Percentiles rank a stretch among this genome's conserved stretches.
These are phyloP conservation scores for Populus hybrid DNA, from an alignment of 441 rosid species.

Conservation along the genomic window DNA sequence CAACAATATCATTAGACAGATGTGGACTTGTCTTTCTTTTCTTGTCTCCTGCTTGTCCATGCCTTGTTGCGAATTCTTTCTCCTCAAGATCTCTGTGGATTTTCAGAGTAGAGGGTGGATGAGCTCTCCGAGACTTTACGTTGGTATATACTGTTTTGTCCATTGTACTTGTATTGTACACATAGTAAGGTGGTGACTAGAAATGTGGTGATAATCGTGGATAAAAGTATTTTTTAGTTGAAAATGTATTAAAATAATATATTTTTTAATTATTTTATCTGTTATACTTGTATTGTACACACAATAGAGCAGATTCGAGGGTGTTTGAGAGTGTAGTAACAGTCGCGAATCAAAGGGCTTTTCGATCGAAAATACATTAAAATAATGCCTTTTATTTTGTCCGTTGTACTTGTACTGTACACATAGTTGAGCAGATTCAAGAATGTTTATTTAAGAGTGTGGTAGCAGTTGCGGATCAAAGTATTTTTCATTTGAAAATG, in stretches of 20 bases:
- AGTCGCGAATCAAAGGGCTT: too few species aligned
- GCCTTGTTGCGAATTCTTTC: background rate
- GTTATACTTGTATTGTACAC: background rate
- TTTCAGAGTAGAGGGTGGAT: conserved; percentile 12
- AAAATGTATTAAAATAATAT: too few species aligned
- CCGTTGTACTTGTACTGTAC: conserved; percentile 25
- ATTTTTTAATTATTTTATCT: too few species aligned
- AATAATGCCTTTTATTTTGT: background rate
- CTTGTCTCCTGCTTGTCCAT: conserved; percentile 33
- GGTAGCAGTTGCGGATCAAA: too few species aligned
- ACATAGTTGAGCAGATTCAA: too few species aligned
- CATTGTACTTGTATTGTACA: conserved; percentile 37
- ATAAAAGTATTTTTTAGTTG: too few species aligned
- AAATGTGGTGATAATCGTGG: rapidly evolving
- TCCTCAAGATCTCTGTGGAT: background rate
- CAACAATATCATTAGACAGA: conserved; percentile 51
- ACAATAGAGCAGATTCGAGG: background rate
- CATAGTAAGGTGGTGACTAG: too few species aligned
- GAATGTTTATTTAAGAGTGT: too few species aligned
- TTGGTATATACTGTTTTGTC: conserved; percentile 17
- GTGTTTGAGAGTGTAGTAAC: too few species aligned
- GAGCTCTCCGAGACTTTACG: conserved; percentile 1
- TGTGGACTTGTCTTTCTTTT: conserved; percentile 42
- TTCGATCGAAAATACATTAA: too few species aligned
- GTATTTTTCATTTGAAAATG: rapidly evolving